Conservation (phyloP, 108 stramenopile genomes). For the Fragilaria crotonensis region DNA sequence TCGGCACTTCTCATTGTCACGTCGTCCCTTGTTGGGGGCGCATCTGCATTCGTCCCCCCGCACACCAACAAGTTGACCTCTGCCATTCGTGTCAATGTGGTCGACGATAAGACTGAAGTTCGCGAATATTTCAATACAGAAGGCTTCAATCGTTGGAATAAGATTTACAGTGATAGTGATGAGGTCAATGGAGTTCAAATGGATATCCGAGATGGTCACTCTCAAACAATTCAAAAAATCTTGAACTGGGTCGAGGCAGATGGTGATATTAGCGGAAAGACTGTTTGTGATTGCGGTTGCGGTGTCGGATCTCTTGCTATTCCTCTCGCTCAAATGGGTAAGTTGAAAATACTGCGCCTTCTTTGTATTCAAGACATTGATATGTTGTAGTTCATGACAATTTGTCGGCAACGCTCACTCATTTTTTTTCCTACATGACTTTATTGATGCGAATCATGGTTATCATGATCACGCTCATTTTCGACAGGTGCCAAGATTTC, state of each 20-base stretch:
- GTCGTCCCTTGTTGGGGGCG: too few species aligned
- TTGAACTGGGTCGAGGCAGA: slow-evolving; percentile 86
- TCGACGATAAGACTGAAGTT: slow-evolving; percentile 94
- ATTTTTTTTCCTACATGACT: too few species aligned
- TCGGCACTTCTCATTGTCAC: too few species aligned
- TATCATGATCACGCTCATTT: too few species aligned
- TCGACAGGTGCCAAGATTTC: slow-evolving; percentile 73
- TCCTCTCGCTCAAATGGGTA: slow-evolving; percentile 88
- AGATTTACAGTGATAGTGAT: slow-evolving; percentile 89
- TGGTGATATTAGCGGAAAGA: slow-evolving; percentile 75
- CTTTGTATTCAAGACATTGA: too few species aligned
- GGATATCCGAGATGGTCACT: slow-evolving; percentile 94
- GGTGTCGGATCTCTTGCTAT: slow-evolving; percentile 92
- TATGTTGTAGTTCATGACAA: too few species aligned
- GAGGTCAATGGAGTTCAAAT: slow-evolving; percentile 93
- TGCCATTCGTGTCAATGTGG: not conserved
- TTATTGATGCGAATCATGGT: too few species aligned
- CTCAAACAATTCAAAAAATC: slow-evolving; percentile 94
- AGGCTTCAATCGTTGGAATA: slow-evolving; percentile 98
- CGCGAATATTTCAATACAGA: slow-evolving; percentile 96
- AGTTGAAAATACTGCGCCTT: too few species aligned
- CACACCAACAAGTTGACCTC: not conserved
- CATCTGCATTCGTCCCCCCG: not conserved
- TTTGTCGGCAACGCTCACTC: too few species aligned
- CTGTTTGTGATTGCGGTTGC: slow-evolving; percentile 88